Percentiles rank a stretch among this genome's conserved stretches.
These are phyloP conservation scores for Rhodotorula sp. DNA, from an alignment of 1,284 basidiomycete genomes.

Conservation along the genomic window DNA sequence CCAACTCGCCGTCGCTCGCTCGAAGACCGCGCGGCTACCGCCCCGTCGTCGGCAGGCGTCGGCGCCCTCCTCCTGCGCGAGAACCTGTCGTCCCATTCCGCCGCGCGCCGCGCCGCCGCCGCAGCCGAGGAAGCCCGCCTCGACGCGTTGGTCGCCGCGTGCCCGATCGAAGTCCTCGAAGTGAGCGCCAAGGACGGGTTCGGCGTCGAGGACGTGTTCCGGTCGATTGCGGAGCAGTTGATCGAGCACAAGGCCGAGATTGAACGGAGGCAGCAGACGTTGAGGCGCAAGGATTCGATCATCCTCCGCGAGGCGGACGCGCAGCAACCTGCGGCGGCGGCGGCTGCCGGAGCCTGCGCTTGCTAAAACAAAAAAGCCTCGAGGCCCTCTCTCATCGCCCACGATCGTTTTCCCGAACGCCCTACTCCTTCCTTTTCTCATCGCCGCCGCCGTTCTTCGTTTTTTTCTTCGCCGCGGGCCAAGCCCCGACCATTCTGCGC, in stretches of 20 bases:
- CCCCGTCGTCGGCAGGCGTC: background rate
- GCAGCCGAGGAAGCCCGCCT: conserved; percentile 61
- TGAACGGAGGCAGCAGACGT: conserved; percentile 66
- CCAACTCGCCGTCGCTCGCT: conserved; percentile 3
- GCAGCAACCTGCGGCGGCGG: conserved; percentile 11
- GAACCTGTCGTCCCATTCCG: conserved; percentile 53
- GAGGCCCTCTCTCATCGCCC: too few relatives aligned
- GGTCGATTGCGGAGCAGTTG: conserved; percentile 70
- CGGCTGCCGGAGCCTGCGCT: conserved; percentile 12
- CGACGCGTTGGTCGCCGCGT: conserved; percentile 64
- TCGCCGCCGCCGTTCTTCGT: too few relatives aligned
- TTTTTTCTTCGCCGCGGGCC: too few relatives aligned
- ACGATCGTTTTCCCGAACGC: too few relatives aligned
- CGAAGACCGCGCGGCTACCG: background rate
- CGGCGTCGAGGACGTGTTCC: conserved; percentile 72
- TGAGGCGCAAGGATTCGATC: conserved; percentile 74
- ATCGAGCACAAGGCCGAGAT: conserved; percentile 72
- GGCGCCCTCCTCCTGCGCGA: background rate
- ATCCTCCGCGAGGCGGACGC: conserved; percentile 56
- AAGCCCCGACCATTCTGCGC: too few relatives aligned
- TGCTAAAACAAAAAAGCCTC: background rate
- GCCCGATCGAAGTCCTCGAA: conserved; percentile 78
- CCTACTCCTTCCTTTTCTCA: too few relatives aligned
- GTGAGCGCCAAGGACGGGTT: conserved; percentile 78
- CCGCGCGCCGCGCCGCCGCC: conserved; percentile 57